Evolutionary conservation across 805 yeast genomes (phyloP).

Genomic region (Schizosaccharomyces cryophilus): DNA sequence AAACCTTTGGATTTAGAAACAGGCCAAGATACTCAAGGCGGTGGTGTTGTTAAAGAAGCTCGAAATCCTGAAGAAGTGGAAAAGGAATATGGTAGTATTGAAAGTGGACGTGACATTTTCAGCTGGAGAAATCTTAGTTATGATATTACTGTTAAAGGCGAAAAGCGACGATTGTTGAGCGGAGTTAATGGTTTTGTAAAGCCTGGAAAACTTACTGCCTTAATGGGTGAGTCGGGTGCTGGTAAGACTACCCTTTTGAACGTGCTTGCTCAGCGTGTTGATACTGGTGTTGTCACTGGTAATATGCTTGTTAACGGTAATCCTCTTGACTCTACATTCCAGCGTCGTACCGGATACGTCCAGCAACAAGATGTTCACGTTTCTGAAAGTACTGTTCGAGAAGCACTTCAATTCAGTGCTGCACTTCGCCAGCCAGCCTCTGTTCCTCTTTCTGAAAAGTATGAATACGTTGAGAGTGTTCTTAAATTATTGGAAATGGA

Average conservation of each 20-base stretch:
- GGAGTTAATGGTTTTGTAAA: conserved; percentile 47
- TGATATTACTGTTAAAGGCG: conserved; percentile 22
- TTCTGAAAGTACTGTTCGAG: conserved; percentile 45
- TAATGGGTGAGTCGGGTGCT: conserved; percentile 76
- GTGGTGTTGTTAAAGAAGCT: background rate
- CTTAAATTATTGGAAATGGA: conserved; percentile 44
- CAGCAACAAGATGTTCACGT: conserved; percentile 64
- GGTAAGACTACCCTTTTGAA: conserved; percentile 61
- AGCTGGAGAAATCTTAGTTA: conserved; percentile 41
- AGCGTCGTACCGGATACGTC: conserved; percentile 55
- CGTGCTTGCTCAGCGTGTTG: conserved; percentile 45
- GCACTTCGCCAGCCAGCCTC: conserved; percentile 41
- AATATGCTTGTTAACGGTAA: conserved; percentile 50
- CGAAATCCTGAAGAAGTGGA: background rate
- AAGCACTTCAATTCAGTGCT: conserved; percentile 49
- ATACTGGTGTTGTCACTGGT: conserved; percentile 47
- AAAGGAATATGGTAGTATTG: background rate
- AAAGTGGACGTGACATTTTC: conserved; percentile 20
- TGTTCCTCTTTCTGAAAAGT: conserved; percentile 33
- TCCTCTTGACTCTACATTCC: conserved; percentile 38
- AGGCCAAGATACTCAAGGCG: conserved; percentile 10
- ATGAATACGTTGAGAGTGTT: conserved; percentile 43
- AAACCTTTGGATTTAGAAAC: conserved; percentile 13
- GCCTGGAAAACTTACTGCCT: conserved; percentile 60
- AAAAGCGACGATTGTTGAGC: conserved; percentile 18